Base-by-base conservation (phyloP, 495 filamentous ascomycete genomes). In the Coniosporium apollinis region DNA sequence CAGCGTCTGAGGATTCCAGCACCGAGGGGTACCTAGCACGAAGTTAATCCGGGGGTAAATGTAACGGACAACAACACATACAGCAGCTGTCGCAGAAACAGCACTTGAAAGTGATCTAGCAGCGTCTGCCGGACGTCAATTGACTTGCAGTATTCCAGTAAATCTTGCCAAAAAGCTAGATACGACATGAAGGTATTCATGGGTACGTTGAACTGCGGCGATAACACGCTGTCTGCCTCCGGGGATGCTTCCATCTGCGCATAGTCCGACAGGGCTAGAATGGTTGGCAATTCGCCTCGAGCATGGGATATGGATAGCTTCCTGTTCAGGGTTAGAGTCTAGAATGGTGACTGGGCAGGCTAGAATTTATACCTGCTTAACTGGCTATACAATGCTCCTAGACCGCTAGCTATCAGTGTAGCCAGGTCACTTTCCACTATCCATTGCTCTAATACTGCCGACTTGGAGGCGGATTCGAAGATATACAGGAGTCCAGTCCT, bases 121-220 rank as follows among this genome's bases (percentile, higher is more conserved):
- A 99, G 60, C 0, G 84, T 94, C 38, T 79, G 81, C 44, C 84
- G 87, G 31, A 99, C 80, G 49, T 96, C 91, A 1, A 70, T 64
- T 1, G 87, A 94, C 42, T 73, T 73, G 58, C 89, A 99, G 57
- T 96, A 83, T 48, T 94, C 84, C 31, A 99, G 66, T 11, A 93
- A 82, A 55, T 99, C 89, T 49, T 99, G 89, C 91, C 89, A 99
- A 45, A 99, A 97, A 11, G 85, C 59, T 10, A 99, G 64, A 48
- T 94, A 87, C 10, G 89, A 92, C 18, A 99, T 68, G 48, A 99
- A 96, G 0, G 89, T 91, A 31, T 84, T 77, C 57, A 97, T 70
- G 44, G 92, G 76, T 5, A 69, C 63, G 37, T 81, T 78, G 40
- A 91, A 79, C 11, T 78, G 67, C 11, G 65, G 47, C 34, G 77